Base-by-base conservation (phyloP, 768 basidiomycete species). In the Pulveroboletus sp. region DNA sequence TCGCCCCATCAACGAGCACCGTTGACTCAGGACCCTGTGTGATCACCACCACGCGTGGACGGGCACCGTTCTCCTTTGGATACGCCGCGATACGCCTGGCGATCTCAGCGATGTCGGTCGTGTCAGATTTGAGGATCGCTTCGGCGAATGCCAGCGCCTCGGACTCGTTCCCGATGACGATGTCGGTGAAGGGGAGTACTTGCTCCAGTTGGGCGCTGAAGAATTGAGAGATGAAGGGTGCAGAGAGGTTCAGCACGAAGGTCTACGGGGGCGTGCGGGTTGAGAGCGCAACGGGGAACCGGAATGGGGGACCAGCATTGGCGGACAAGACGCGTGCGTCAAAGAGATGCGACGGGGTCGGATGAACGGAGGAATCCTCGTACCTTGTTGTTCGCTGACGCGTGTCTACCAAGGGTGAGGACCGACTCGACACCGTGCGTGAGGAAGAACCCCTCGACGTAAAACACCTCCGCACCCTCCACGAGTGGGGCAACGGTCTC, bases 361-460 rank as follows among this genome's bases (percentile, higher is more conserved):
- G 3, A 8, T 14, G 51, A n/a, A 21, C 21, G 17, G 7, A 17
- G 32, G 44, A 35, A 17, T 0, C 9, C 10, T 0, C 17, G 1
- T 47, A 85, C 91, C 81, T 96, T 97, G 59, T 82, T 81, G 15
- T 78, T 77, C 33, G 73, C 75, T 8, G 88, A 80, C 5, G 91
- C 87, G 55, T 86, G 83, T 67, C 86, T 82, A 69, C 86, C 82
- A 53, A 98, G 72, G 60, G 85, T 76, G 35, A 90, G 69, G 43
- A 82, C 82, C 49, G 80, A 77, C 48, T 83, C 81, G 49, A 79
- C 66, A 39, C 96, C 95, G 65, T 99, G 95, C 15, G 95, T 95
- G 51, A 98, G 79, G 83, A 99, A 97, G 76, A 86, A 99, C 8
- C 95, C 95, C 63, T 93, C 95, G 53, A 97, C 82, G 74, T 99